Evolutionary conservation across 805 yeast species (phyloP), one percentile per base, ranked within the genome.

Genomic region (Ogataea trehalophila): DNA sequence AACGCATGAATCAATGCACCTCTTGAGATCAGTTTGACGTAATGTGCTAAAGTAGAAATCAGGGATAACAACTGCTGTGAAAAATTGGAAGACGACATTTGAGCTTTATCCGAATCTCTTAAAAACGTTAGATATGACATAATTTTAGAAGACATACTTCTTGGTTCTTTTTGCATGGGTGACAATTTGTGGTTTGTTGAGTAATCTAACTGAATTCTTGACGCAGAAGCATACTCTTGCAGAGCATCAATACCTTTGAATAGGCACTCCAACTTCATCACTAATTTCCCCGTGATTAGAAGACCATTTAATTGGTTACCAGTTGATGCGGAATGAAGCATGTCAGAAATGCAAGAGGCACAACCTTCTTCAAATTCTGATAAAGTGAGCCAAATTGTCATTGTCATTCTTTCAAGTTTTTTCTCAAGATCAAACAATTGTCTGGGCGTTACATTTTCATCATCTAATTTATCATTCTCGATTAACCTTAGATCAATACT

Each of bases 41-140:
- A 92, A 63, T 94, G 98, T 0, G 99, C 97, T 56, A 92, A 71
- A 0, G 95, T 90, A 1, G 97, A 88, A 5, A 91, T 91, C 11
- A 91, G 80, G 0, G 92, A 80, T 55, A 94, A 74, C 37, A 92
- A 62, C 46, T 81, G 84, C 4, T 86, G 83, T 0, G 90, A 79
- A 37, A 77, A 68, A 22, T 62, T 57, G 15, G 66, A 47, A 4
- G 70, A 69, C 7, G 67, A 58, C 22, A 71, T 40, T 66, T 55
- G 65, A 53, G 55, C 44, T 36, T 53, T 48, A 39, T 60, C 63
- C 0, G 80, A 72, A 58, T 87, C 89, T 51, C 97, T 74, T 39
- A 94, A 68, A 33, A 89, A 75, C 1, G 96, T 90, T 62, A 94
- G 75, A 67, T 89, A 92, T 42, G 88, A 81, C 85, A 94, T 91